These are phyloP conservation scores for Mortierella alpina DNA, from an alignment of 192 early-diverging fungal genomes.

Conservation along the genomic window DNA sequence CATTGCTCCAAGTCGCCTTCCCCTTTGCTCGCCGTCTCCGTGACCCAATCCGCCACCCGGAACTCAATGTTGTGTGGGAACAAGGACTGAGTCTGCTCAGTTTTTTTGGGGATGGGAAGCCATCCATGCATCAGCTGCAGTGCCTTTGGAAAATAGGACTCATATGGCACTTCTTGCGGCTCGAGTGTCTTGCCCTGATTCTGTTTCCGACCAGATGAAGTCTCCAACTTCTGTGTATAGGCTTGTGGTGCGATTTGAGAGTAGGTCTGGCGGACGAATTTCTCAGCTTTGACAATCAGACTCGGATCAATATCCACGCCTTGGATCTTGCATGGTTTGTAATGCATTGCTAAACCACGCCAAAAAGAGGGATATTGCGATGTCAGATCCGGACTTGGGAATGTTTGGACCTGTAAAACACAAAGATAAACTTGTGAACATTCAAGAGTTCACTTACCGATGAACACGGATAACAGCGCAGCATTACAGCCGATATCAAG, in stretches of 20 bases:
- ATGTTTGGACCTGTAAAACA: not conserved
- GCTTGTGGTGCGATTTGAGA: constrained; percentile 47
- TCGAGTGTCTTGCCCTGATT: not conserved
- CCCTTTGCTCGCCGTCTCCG: constrained; percentile 3
- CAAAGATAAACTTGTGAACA: not conserved
- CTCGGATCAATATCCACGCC: constrained; percentile 82
- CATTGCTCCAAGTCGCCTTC: constrained; percentile 52
- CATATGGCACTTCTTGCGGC: constrained; percentile 14
- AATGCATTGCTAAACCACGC: constrained; percentile 60
- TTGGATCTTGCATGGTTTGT: constrained; percentile 62
- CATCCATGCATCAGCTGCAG: constrained; percentile 31
- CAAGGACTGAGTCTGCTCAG: not conserved
- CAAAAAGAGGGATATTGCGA: constrained; percentile 5
- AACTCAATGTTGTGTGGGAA: constrained; percentile 76
- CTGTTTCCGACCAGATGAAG: not conserved
- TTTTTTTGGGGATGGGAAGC: constrained; percentile 22
- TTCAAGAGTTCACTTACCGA: constrained; percentile 49
- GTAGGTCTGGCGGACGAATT: constrained; percentile 51
- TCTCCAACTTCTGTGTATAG: constrained; percentile 7
- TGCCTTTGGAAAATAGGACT: constrained; percentile 22
- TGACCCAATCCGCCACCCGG: constrained; percentile 68
- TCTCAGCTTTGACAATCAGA: constrained; percentile 70
- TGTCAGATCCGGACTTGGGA: not conserved
- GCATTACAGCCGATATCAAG: constrained; percentile 88
- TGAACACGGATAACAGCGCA: constrained; percentile 67